Evolutionary conservation across 495 filamentous ascomycete species (phyloP).

Genomic region (Tirmania nivea): DNA sequence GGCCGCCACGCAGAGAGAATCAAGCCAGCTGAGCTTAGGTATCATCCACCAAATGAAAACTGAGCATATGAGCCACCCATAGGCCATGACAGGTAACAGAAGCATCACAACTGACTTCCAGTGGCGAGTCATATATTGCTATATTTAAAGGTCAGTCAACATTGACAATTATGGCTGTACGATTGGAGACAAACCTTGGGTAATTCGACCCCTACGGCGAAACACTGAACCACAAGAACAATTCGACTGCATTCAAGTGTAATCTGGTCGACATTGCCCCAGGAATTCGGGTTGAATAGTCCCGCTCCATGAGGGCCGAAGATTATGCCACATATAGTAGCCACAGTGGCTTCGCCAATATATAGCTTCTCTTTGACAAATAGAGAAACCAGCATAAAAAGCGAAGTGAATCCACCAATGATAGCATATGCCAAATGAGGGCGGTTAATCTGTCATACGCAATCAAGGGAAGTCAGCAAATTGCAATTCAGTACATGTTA

Average conservation of each 20-base stretch:
- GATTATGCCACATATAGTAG: constrained; percentile 87
- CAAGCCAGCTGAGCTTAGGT: constrained; percentile 57
- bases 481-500: too few species aligned
- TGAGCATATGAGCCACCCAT: constrained; percentile 84
- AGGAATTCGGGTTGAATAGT: constrained; percentile 61
- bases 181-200: constrained; percentile 34
- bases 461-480: not conserved
- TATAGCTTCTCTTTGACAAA: constrained; percentile 97
- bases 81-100: constrained; percentile 90
- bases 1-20: constrained; percentile 65
- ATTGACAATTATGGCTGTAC: not conserved
- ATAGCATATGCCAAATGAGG: constrained; percentile 98
- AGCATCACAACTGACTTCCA: constrained; percentile 84
- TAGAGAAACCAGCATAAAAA: constrained; percentile 96
- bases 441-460: constrained; percentile 41
- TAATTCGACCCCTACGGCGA: constrained; percentile 96
- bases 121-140: constrained; percentile 88
- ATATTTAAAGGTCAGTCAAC: not conserved
- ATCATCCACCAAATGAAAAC: constrained; percentile 97
- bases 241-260: constrained; percentile 94
- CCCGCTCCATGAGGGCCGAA: constrained; percentile 91
- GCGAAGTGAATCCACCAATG: constrained; percentile 84
- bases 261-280: constrained; percentile 88
- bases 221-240: constrained; percentile 96
- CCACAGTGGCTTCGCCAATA: constrained; percentile 95